A percentile compares a stretch with the other conserved stretches of the same genome.
Evolutionary conservation across 257 asterid species (phyloP).

Genomic region (Lycium barbarum): DNA sequence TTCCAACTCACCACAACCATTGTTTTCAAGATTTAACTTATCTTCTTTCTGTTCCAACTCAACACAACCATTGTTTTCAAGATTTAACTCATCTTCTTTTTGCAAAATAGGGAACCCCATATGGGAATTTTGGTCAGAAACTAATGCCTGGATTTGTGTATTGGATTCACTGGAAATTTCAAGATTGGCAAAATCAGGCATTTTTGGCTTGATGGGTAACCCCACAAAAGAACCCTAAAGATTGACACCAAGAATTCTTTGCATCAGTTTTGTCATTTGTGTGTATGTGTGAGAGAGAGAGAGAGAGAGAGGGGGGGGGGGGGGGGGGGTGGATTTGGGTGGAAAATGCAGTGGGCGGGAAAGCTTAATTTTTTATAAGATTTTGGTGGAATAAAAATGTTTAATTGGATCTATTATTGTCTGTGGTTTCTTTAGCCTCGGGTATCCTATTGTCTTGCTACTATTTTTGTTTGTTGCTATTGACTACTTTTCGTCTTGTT

Average conservation of each 20-base stretch:
- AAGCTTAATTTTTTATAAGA: not conserved
- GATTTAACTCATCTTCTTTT: constrained; percentile 19
- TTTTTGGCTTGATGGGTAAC: constrained; percentile 23
- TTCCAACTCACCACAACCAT: constrained; percentile 13
- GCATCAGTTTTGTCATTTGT: not conserved
- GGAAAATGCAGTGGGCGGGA: constrained; percentile 31
- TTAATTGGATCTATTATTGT: too few species aligned
- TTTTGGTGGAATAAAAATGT: not conserved
- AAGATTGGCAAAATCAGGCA: constrained; percentile 54
- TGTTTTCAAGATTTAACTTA: not conserved
- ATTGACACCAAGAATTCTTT: too few species aligned
- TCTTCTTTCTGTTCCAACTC: not conserved
- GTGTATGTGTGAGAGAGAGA: too few species aligned
- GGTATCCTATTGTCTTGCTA: too few species aligned
- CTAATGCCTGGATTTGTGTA: not conserved
- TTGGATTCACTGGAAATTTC: constrained; percentile 22
- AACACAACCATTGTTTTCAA: not conserved
- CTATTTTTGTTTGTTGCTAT: too few species aligned
- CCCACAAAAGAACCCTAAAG: not conserved
- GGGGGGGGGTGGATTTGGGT: not conserved
- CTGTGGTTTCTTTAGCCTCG: too few species aligned
- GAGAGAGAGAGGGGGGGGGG: too few species aligned
- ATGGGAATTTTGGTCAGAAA: not conserved
- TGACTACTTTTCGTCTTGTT: too few species aligned
- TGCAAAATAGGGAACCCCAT: not conserved